Base-by-base conservation (phyloP, 306 rosid species). In the Hippophae gyantsensis region DNA sequence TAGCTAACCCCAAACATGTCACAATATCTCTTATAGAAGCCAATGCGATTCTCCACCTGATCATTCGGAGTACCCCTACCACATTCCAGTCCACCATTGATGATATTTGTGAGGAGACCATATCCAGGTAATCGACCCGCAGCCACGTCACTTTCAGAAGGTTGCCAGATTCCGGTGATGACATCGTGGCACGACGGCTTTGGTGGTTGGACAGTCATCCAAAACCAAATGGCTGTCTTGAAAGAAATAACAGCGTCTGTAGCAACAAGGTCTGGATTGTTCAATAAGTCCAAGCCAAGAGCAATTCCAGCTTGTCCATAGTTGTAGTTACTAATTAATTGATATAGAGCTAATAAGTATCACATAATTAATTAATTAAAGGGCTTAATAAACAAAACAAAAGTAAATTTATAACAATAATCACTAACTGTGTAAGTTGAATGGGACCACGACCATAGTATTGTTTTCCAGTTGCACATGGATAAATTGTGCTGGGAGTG, bases 371-470 rank as follows among this genome's bases (percentile, higher is more conserved):
- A 3, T 9, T 32, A 40, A 23, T 1, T 11, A 11, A 9, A 8
- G 23, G 23, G 1, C 23, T 0, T 18, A 14, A 8, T 9, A 43
- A 7, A 42, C 5, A 23, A 2, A 60, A 50, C 8, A 51, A 13
- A 52, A 26, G 18, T 18, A 8, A 12, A 12, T 3, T 62, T 42
- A 18, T 18, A 18, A 18, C 1, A 18, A 18, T 18, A 13, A 14
- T 12, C 18, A 25, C 54, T 75, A 61, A 84, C 92, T 73, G 73
- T 6, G 81, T 58, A 11, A 86, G 69, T 67, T 86, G 95, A 25
- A 86, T 83, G 1, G 90, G 95, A 43, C 95, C 95, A 46, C 90
- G 66, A 46, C 95, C 87, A 54, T 78, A 83, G 46, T 86, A 86
- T 14, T 59, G 58, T 55, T 58, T 69, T 7, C 95, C 95, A 40